Evolutionary conservation across 768 basidiomycete genomes (phyloP), one percentile per base, ranked within the genome.

Genomic region (Suillus plorans): DNA sequence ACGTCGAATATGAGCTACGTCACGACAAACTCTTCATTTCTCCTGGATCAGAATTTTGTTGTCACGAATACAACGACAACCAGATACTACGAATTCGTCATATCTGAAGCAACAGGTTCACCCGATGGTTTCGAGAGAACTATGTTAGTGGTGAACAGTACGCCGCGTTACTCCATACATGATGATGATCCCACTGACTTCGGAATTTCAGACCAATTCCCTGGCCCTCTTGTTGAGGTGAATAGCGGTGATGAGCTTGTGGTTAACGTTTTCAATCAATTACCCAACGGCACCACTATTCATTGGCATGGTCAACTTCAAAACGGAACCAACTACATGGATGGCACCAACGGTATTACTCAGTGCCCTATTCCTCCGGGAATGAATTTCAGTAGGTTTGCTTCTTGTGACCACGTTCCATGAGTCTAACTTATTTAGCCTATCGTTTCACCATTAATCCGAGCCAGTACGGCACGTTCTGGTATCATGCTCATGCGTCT

Each of bases 341-440:
- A 85, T 61, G 84, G 84, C 2, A 78, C 82, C 0, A 72, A 70
- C 9, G 80, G 78, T 10, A 77, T 85, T 52, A 81, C 84, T 1
- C 80, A 85, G 68, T 85, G 85, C 67, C 81, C 81, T 12, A 85
- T 85, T 41, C 84, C 84, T n/a, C 78, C 84, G 4, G 82, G 82
- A 28, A 72, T 77, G 67, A 80, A 78, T 61, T 75, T 76, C 39
- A 62, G 74, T 83, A 65, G 2, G 39, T 9, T 50, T 16, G 16
- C 36, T 36, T 37, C 42, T 41, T 39, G 39, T 9, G 13, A 10
- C 22, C 12, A 36, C 9, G 28, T 37, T 25, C 39, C 56, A 59
- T 61, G 66, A 5, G 70, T 44, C 13, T 0, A 7, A 9, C 37
- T 13, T 18, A 49, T 61, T 44, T 64, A 69, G 72, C 76, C 1